Evolutionary conservation across 495 filamentous ascomycete species (phyloP), one percentile per base, ranked within the genome.

Genomic region (Ascobolus immersus): DNA sequence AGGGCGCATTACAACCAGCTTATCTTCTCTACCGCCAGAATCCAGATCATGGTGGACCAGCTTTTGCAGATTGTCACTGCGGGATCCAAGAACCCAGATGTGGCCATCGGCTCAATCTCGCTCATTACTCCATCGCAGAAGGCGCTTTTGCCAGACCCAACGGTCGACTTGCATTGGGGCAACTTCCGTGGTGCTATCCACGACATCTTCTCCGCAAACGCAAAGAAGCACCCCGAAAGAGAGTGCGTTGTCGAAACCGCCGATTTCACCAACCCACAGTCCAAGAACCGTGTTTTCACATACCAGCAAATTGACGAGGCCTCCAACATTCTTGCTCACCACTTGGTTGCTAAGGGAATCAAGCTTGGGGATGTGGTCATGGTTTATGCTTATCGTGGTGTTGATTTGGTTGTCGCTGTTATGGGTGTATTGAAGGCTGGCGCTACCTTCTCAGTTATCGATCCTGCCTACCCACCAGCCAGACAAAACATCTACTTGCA

Each of bases 401-500:
- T 80, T 4, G 77, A 80, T 39, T 51, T 82, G 12, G 69, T 79
- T 5, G 58, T 73, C 10, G 60, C 59, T 4, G 53, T 73, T 5
- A 69, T 71, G 64, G 61, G 74, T 49, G 62, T 62, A 28, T 45
- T 68, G 22, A 56, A 73, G 54, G 62, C 68, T 14, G 70, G 71
- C 11, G 69, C 71, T 3, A 78, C 69, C n/a, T 65, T 78, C 50
- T 70, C 62, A 9, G 79, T 93, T 24, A 68, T 93, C 28, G 82
- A 93, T 43, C 82, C 82, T 2, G 63, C 68, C 11, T 93, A 96
- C 48, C 86, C 86, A 4, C 73, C 77, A 1, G 75, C 74, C 28
- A 56, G 86, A 29, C 86, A 96, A 49, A 73, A 74, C 41, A 76
- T 91, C 44, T 90, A 86, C 44, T 66, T 94, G 21, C 77, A 92